Evolutionary conservation across 768 basidiomycete species (phyloP), one percentile per base, ranked within the genome.

Genomic region (Tylopilus subfusipes): DNA sequence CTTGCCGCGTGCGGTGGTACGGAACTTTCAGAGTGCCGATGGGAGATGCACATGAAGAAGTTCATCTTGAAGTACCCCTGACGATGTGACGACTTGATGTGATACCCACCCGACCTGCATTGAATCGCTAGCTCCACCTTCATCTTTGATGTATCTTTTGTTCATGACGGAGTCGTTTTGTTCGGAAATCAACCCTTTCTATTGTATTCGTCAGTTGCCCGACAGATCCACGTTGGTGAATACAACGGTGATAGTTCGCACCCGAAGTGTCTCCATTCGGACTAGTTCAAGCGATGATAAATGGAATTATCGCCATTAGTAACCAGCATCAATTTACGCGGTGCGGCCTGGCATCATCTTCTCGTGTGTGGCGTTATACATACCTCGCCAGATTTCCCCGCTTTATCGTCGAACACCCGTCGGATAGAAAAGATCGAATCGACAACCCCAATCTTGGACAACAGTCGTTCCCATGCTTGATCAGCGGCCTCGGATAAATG

Each of bases 21-120:
- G 14, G 73, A 71, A 6, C 67, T 82, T 40, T 68, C 75, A 39
- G 50, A 71, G 1, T 90, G 88, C 63, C 79, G 75, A 56, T 88
- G 86, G 86, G 81, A 84, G 63, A 42, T 53, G 21, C 55, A 58
- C 43, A 85, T 88, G 81, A 85, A 83, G 69, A 62, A 63, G 42
- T 85, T 76, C 63, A 88, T 90, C 54, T 67, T 87, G 55, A 70
- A 70, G 22, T 90, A 79, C 66, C 87, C 88, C 30, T 89, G 68
- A 79, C 42, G 25, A 48, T 30, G 42, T 48, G 42, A 36, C 18
- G 22, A 30, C 22, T 52, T 18, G 40, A 53, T 24, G 27, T 39
- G 29, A 54, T 31, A 2, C 16, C 34, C 33, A 31, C 44, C 38
- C 21, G 42, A 33, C 45, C 16, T 33, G 45, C 43, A 50, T 36